A percentile compares a stretch with the other conserved stretches of the same genome.
Evolutionary conservation across 2,329 filamentous ascomycete species (phyloP).

Genomic region (Sodiomyces alkalinus): DNA sequence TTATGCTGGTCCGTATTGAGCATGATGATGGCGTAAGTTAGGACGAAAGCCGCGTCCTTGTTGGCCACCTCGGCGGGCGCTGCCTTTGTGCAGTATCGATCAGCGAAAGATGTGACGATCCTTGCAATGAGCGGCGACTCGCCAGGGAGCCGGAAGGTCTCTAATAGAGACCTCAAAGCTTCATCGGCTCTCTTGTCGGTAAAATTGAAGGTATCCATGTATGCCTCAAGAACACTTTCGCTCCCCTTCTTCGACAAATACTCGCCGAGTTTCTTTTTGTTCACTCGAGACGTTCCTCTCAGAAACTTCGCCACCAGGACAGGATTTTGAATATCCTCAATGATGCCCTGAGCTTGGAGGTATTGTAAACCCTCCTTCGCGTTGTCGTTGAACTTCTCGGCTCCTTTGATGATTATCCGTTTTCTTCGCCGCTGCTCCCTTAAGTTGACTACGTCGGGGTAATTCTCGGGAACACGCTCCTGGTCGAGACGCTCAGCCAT

Average conservation of each 20-base stretch:
- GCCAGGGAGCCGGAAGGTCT: constrained; percentile 84
- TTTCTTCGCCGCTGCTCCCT: constrained; percentile 65
- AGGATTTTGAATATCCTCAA: constrained; percentile 59
- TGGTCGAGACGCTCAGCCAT: constrained; percentile 76
- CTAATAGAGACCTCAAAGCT: constrained; percentile 71
- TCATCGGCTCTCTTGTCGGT: constrained; percentile 76
- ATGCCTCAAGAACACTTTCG: constrained; percentile 69
- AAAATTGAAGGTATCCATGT: constrained; percentile 82
- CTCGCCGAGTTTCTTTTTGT: constrained; percentile 83
- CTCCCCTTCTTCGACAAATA: constrained; percentile 86
- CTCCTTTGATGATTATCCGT: constrained; percentile 75
- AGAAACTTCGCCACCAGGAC: constrained; percentile 73
- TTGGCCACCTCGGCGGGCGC: constrained; percentile 64
- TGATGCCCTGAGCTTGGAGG: constrained; percentile 72
- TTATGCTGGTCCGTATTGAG: constrained; percentile 96
- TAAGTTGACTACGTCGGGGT: constrained; percentile 39
- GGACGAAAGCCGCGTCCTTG: constrained; percentile 74
- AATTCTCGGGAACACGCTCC: constrained; percentile 44
- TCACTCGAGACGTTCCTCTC: constrained; percentile 72
- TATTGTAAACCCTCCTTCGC: constrained; percentile 82
- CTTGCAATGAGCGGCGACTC: constrained; percentile 87
- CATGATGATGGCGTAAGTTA: constrained; percentile 95
- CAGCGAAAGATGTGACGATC: constrained; percentile 75
- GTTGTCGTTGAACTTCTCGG: constrained; percentile 87
- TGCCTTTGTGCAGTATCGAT: constrained; percentile 62